Percentiles rank a stretch among this genome's conserved stretches.
phyloP scores from a whole-genome alignment of 1,284 basidiomycete species.

The Bjerkandera adusta region DNA sequence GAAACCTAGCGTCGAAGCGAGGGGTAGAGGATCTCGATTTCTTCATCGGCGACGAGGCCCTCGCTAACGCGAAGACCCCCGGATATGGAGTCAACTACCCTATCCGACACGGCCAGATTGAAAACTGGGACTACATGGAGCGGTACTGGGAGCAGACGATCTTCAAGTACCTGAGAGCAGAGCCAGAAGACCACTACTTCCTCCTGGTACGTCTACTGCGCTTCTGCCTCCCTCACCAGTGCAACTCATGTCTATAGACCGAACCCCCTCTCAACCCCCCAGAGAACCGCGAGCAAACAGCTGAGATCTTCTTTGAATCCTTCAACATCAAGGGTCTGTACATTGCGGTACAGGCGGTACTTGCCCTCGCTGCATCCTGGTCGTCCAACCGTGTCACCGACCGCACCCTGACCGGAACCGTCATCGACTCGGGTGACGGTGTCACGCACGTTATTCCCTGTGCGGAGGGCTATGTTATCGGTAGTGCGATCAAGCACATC shows the following conservation, averaged over 20 bases:
- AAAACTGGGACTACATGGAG: conserved; percentile 99
- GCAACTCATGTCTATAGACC: conserved; percentile 55
- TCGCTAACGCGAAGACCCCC: conserved; percentile 88
- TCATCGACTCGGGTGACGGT: conserved; percentile 98
- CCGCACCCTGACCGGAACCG: conserved; percentile 94
- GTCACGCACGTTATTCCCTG: conserved; percentile 97
- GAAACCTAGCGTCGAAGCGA: conserved; percentile 92
- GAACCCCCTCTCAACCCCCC: conserved; percentile 98
- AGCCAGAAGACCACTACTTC: conserved; percentile 99
- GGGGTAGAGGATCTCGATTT: conserved; percentile 99
- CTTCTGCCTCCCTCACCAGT: background rate
- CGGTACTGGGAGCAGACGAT: conserved; percentile 99
- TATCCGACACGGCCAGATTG: conserved; percentile 97
- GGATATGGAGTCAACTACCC: conserved; percentile 96
- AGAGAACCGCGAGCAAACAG: conserved; percentile 98
- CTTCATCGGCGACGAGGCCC: conserved; percentile 98
- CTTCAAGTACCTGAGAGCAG: conserved; percentile 98
- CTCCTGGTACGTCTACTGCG: conserved; percentile 69
- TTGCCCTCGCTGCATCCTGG: conserved; percentile 99
- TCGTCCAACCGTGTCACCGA: conserved; percentile 91
- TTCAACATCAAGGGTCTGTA: conserved; percentile 98
- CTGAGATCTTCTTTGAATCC: conserved; percentile 99
- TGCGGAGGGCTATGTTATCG: conserved; percentile 99
- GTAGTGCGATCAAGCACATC: conserved; percentile 98
- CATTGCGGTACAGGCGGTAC: conserved; percentile 98